Evolutionary conservation across 2,329 filamentous ascomycete species (phyloP), one percentile per base, ranked within the genome.

Genomic region (Hansfordia pulvinata): DNA sequence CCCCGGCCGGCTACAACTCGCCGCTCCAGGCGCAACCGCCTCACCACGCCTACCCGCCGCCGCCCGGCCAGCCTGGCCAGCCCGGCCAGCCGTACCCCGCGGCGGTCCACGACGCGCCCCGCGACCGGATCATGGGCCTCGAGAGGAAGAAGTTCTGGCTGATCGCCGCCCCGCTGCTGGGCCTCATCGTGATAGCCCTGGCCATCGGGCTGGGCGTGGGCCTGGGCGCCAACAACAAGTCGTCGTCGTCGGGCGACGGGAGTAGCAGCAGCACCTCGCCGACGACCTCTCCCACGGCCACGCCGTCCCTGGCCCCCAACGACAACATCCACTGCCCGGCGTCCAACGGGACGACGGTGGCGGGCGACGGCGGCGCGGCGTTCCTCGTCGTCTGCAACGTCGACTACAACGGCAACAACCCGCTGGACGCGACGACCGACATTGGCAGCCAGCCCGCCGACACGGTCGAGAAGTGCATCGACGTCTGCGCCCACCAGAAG

Each of bases 321-420:
- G 37, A 41, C 17, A 54, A 50, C 5, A 33, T 45, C n/a, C 53
- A 50, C 35, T n/a, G n/a, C n/a, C n/a, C n/a, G n/a, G n/a, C n/a
- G n/a, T n/a, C n/a, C n/a, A n/a, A n/a, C n/a, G n/a, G n/a, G n/a
- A 29, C 32, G 4, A 21, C 39, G 10, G 17, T 30, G 16, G 25
- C 36, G 14, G 25, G 28, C 8, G 14, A 28, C 1, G 26, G 33
- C 14, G 23, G 35, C 16, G 38, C 39, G 18, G 35, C 33, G 11
- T 54, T 43, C 33, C 20, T 48, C 2, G 31, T 54, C 6, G 32
- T 54, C 7, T 56, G 52, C 33, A 44, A 47, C 11, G 30, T 44
- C 16, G 51, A 55, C 35, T 55, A 53, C 40, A 46, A 44, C 35
- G 23, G 23, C 14, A 37, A 33, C 18, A 24, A 27, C 10, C 20